Evolutionary conservation across 139 green algal species (phyloP).

Genomic region (Diplosphaera chodatii): DNA sequence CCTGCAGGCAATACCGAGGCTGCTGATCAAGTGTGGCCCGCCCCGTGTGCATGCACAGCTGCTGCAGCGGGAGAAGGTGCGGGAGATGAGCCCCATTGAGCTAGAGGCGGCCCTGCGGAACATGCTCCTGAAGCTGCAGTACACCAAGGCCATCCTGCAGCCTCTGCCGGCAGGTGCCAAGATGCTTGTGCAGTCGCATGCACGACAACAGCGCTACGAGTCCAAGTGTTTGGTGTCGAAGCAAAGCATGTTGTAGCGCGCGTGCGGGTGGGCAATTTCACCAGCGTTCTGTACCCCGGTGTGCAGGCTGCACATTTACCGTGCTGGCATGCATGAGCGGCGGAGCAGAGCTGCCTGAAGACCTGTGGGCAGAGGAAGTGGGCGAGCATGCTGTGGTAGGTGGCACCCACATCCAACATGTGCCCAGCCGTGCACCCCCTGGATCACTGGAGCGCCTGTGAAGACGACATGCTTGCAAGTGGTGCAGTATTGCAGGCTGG

Average conservation of each 20-base stretch:
- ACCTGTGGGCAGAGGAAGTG: constrained; percentile 34
- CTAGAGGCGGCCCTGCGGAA: constrained; percentile 22
- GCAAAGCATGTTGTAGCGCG: neutral
- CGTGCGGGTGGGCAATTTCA: neutral
- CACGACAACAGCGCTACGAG: too few relatives aligned
- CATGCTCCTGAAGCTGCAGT: constrained; percentile 42
- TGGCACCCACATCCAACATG: constrained; percentile 1
- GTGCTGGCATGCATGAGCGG: constrained; percentile 28
- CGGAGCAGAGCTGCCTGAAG: constrained; percentile 3
- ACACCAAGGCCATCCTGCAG: constrained; percentile 26
- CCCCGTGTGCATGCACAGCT: neutral
- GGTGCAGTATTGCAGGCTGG: too few relatives aligned
- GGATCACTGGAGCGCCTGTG: too few relatives aligned
- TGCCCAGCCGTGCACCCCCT: too few relatives aligned
- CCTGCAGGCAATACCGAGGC: too few relatives aligned
- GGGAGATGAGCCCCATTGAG: constrained; percentile 12
- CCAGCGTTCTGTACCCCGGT: too few relatives aligned
- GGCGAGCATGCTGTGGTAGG: constrained; percentile 1
- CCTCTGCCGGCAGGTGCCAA: constrained; percentile 13
- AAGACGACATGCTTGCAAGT: too few relatives aligned
- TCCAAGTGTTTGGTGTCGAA: too few relatives aligned
- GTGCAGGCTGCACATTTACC: constrained; percentile 35
- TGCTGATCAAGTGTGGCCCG: neutral
- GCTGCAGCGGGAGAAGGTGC: neutral
- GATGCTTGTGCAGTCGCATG: too few relatives aligned